Conservation (phyloP, 768 basidiomycete genomes). For the Lactarius psammicola region DNA sequence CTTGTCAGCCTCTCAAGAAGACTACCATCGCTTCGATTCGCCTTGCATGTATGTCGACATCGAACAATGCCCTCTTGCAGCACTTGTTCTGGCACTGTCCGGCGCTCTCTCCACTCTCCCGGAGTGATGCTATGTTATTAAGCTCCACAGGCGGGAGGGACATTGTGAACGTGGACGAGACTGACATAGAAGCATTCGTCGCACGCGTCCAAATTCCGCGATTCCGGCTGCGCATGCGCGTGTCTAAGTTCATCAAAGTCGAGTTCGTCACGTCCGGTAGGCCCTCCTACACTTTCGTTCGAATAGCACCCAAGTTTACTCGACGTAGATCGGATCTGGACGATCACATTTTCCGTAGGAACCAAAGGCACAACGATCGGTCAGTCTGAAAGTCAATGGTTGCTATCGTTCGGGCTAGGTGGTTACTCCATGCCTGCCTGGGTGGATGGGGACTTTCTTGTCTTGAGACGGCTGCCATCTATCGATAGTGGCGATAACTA, state of each 20-base stretch:
- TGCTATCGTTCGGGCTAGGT: constrained; percentile 49
- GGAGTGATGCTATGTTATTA: constrained; percentile 48
- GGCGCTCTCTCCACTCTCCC: constrained; percentile 51
- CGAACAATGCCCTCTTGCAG: constrained; percentile 60
- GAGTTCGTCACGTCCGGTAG: constrained; percentile 66
- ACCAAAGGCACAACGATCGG: constrained; percentile 27
- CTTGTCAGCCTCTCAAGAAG: constrained; percentile 41
- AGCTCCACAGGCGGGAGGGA: constrained; percentile 47
- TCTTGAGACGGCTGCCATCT: constrained; percentile 32
- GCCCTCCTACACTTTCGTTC: constrained; percentile 5
- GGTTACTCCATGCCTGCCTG: constrained; percentile 59
- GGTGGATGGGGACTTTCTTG: constrained; percentile 52
- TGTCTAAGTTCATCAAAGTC: constrained; percentile 50
- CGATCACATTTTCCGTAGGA: constrained; percentile 40
- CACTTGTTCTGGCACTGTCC: constrained; percentile 48
- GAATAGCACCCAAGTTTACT: background rate
- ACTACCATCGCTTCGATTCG: constrained; percentile 46
- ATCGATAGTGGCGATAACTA: background rate
- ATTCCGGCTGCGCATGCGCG: constrained; percentile 69
- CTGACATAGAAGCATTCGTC: constrained; percentile 46
- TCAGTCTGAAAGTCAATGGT: constrained; percentile 33
- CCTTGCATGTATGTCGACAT: constrained; percentile 61
- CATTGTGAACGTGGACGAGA: constrained; percentile 47
- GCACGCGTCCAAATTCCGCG: constrained; percentile 51
- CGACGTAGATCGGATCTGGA: constrained; percentile 54